Conservation (phyloP, 495 filamentous ascomycete genomes). For the Umbilicaria muhlenbergii region DNA sequence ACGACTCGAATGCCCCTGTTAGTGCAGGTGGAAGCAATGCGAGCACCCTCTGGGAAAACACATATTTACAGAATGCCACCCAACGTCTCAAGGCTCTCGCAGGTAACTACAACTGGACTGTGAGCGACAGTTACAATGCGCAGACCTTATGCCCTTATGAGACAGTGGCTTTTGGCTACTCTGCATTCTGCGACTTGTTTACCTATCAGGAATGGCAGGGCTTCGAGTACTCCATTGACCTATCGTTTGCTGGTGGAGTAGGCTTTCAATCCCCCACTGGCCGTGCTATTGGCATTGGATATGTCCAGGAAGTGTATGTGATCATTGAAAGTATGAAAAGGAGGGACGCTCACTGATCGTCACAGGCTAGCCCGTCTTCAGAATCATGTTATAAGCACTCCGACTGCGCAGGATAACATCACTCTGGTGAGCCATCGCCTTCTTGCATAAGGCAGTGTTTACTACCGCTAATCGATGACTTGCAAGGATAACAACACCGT, state of each 20-base stretch:
- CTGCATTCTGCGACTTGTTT: constrained; percentile 37
- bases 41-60: constrained; percentile 20
- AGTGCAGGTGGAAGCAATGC: constrained; percentile 17
- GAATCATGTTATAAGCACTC: constrained; percentile 34
- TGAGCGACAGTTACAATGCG: constrained; percentile 36
- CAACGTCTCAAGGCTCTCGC: constrained; percentile 27
- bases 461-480: too few relatives aligned
- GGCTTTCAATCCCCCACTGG: constrained; percentile 45
- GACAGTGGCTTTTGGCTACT: constrained; percentile 43
- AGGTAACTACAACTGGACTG: constrained; percentile 33
- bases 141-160: constrained; percentile 43
- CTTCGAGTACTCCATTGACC: constrained; percentile 40
- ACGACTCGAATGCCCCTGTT: constrained; percentile 11
- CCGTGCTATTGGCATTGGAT: constrained; percentile 47
- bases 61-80: constrained; percentile 33
- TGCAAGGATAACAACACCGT: constrained; percentile 20
- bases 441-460: too few relatives aligned
- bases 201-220: constrained; percentile 39
- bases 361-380: constrained; percentile 32
- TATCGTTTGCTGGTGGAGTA: constrained; percentile 41
- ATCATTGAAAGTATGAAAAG: too few relatives aligned
- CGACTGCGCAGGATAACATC: constrained; percentile 40
- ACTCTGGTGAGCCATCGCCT: constrained; percentile 20
- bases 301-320: constrained; percentile 36
- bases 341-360: too few relatives aligned